Conservation (phyloP, 2,329 filamentous ascomycete genomes). For the Botrytis paeoniae region DNA sequence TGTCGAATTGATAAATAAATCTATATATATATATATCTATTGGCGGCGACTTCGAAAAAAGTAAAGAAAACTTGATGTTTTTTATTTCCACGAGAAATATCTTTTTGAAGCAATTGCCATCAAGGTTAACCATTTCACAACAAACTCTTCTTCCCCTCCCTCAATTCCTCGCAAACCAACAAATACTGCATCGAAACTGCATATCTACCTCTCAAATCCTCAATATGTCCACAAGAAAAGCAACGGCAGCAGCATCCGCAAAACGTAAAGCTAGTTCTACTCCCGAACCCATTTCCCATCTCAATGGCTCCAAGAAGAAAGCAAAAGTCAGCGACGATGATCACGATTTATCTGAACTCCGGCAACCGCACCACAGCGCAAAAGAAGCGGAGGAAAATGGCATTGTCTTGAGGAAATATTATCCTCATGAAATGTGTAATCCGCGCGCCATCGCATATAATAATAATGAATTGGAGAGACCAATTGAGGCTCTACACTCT, state of each 20-base stretch:
- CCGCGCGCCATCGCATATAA: slow-evolving; percentile 73
- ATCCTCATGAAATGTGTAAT: slow-evolving; percentile 83
- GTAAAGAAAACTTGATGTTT: not conserved
- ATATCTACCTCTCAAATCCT: slow-evolving; percentile 14
- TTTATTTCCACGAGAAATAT: not conserved
- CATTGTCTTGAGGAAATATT: slow-evolving; percentile 71
- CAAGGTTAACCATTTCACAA: not conserved
- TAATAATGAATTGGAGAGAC: slow-evolving; percentile 64
- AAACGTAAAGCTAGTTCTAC: slow-evolving; percentile 32
- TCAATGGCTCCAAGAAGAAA: slow-evolving; percentile 27
- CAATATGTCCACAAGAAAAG: slow-evolving; percentile 28
- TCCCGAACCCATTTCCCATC: slow-evolving; percentile 13
- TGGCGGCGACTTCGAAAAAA: not conserved
- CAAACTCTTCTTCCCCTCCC: not conserved
- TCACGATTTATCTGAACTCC: slow-evolving; percentile 26
- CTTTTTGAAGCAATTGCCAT: not conserved
- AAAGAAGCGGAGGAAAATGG: slow-evolving; percentile 50
- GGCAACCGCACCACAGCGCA: slow-evolving; percentile 33
- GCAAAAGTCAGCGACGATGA: slow-evolving; percentile 25
- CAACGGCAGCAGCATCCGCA: slow-evolving; percentile 10
- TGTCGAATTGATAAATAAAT: not conserved
- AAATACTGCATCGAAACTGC: not conserved
- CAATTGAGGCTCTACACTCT: slow-evolving; percentile 64
- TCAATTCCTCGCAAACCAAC: not conserved
- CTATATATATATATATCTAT: not conserved